Percentiles rank a stretch among this genome's conserved stretches.
phyloP scores from a whole-genome alignment of 768 basidiomycete genomes.

The Agrocybe chaxingu region DNA sequence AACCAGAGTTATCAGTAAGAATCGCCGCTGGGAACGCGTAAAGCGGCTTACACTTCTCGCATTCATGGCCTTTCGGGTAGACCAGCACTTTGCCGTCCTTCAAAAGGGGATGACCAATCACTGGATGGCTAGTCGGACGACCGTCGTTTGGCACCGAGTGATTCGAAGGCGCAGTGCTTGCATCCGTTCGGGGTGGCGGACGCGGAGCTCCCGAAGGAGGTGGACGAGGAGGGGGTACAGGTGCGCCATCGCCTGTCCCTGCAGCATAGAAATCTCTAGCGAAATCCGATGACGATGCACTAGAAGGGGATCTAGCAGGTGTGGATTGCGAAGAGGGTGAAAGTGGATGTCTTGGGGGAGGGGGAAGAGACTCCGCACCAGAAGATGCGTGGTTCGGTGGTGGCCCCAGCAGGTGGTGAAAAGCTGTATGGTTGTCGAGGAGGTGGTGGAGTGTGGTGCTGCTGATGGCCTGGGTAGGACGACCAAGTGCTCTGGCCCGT shows the following conservation, averaged over 20 bases:
- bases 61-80: conserved; percentile 62
- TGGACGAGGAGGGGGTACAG: conserved; percentile 23
- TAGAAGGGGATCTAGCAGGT: conserved; percentile 5
- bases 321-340: conserved; percentile 7
- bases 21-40: background rate
- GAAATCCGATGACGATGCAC: conserved; percentile 42
- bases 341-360: conserved; percentile 12
- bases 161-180: conserved; percentile 1
- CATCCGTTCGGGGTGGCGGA: background rate
- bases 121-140: conserved; percentile 59
- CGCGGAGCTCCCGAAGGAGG: conserved; percentile 16
- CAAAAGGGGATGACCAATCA: conserved; percentile 67
- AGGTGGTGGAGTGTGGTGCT: conserved; percentile 3
- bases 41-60: conserved; percentile 58
- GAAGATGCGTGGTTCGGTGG: background rate
- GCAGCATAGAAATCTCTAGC: conserved; percentile 62
- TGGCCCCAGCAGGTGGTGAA: conserved; percentile 1
- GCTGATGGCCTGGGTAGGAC: conserved; percentile 22
- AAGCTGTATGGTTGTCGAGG: conserved; percentile 1
- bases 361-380: conserved; percentile 18
- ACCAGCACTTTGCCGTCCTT: conserved; percentile 60
- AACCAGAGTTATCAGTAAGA: background rate
- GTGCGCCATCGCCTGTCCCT: conserved; percentile 28
- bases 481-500: conserved; percentile 18
- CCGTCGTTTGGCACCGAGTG: conserved; percentile 42